Evolutionary conservation across 495 filamentous ascomycete species (phyloP), one percentile per base, ranked within the genome.

Genomic region (Eremomyces bilateralis): DNA sequence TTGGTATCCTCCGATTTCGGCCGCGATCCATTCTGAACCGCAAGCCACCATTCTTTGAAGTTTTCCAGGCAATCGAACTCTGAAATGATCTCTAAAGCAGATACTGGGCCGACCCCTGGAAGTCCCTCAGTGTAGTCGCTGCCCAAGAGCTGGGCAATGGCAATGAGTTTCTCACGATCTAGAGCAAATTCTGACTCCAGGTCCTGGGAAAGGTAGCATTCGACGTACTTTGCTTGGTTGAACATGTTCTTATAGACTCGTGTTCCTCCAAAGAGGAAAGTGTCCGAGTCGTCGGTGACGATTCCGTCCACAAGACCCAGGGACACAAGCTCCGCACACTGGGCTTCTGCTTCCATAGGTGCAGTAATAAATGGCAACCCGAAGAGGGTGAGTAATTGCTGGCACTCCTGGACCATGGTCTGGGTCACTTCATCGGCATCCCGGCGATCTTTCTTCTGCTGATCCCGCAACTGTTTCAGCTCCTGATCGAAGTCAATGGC

Each of bases 201-300:
- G 45, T 95, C 85, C 2, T 60, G 59, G n/a, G 72, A 57, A 18
- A 97, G 68, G 45, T 94, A 97, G 54, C 88, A 95, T 57, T 97
- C 90, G 28, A 97, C 88, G 45, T 75, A 90, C 45, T 95, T 95
- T 54, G 82, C 79, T 46, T 77, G 75, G 52, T 92, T 95, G 65
- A 97, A 97, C 82, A 95, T 90, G 59, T 97, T 94, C 42, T 95
- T 94, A 62, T 95, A 97, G 13, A 97, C 76, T 12, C 88, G 65
- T 0, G 82, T 95, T 20, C 88, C 88, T 27, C 88, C 88, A 47
- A 97, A 97, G 10, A 97, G 68, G 49, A 97, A 95, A n/a, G 73
- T 83, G 61, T 97, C 88, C 10, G 71, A 80, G 49, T 97, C 88
- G 47, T 97, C 88, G 0, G 88, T 97, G n/a, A 97, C 83, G 43